A percentile compares a stretch with the other conserved stretches of the same genome.
Evolutionary conservation across 208 protist genomes (phyloP).

Genomic region (Leishmania amazonensis): DNA sequence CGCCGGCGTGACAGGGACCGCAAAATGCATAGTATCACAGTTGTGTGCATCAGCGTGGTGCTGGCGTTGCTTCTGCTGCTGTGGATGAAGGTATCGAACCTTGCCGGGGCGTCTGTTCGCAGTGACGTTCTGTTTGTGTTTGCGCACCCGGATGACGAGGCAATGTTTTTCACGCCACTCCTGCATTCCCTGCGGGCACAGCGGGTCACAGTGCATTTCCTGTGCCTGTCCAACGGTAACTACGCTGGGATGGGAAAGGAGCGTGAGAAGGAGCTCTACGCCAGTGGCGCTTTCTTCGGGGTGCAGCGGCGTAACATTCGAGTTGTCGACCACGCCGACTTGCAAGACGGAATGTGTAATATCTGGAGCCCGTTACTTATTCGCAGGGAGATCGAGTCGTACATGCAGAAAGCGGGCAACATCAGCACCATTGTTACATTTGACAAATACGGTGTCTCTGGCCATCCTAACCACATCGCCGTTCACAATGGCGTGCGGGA

Average conservation of each 20-base stretch:
- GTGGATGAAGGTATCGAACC: constrained; percentile 44
- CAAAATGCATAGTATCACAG: neutral
- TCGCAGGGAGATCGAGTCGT: constrained; percentile 50
- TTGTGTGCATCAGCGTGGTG: constrained; percentile 7
- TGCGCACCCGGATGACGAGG: constrained; percentile 93
- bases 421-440: constrained; percentile 95
- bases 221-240: constrained; percentile 96
- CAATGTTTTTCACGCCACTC: constrained; percentile 92
- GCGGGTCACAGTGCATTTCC: constrained; percentile 69
- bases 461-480: constrained; percentile 96
- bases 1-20: neutral
- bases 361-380: constrained; percentile 69
- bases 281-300: constrained; percentile 79
- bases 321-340: constrained; percentile 72
- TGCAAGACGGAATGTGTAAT: constrained; percentile 90
- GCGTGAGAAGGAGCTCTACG: constrained; percentile 87
- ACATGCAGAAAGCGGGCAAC: constrained; percentile 57
- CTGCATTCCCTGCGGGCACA: constrained; percentile 48
- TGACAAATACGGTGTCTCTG: constrained; percentile 93
- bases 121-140: constrained; percentile 91
- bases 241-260: constrained; percentile 69
- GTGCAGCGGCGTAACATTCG: constrained; percentile 46
- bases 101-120: constrained; percentile 32
- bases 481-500: constrained; percentile 80
- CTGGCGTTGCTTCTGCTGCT: constrained; percentile 38